These are phyloP conservation scores for Corynespora cassiicola DNA, from an alignment of 2,329 filamentous ascomycete species.

Conservation along the genomic window DNA sequence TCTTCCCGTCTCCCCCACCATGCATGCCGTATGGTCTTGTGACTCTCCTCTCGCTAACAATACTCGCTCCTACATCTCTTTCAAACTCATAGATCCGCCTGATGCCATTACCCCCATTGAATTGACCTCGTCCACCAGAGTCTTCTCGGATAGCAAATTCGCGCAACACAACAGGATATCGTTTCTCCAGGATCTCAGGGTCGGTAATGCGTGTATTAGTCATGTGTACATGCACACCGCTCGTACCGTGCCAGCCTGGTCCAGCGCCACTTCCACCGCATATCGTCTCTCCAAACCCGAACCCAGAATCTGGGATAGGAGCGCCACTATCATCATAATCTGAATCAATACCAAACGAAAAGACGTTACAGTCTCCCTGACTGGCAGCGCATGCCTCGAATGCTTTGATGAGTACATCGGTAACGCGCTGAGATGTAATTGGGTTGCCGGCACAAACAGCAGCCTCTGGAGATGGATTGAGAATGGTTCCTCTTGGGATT, in stretches of 20 bases:
- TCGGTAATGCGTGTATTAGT: conserved; percentile 49
- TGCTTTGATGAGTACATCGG: conserved; percentile 38
- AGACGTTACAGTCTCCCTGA: conserved; percentile 38
- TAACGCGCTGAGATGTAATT: conserved; percentile 39
- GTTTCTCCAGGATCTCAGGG: conserved; percentile 41
- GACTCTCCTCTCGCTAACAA: conserved; percentile 40
- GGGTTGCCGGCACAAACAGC: conserved; percentile 39
- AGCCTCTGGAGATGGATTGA: conserved; percentile 32
- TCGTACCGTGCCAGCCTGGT: conserved; percentile 36
- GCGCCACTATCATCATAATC: conserved; percentile 21
- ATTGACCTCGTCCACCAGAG: conserved; percentile 34
- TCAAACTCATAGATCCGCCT: conserved; percentile 38
- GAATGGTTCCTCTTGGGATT: conserved; percentile 32
- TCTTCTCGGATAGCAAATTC: conserved; percentile 38
- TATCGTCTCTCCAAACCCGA: conserved; percentile 45
- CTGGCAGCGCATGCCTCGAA: conserved; percentile 37
- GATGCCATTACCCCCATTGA: conserved; percentile 39
- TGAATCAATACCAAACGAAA: conserved; percentile 36
- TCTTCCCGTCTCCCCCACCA: conserved; percentile 37
- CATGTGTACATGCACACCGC: conserved; percentile 43
- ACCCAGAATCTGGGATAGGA: conserved; percentile 26
- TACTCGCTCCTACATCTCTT: conserved; percentile 29
- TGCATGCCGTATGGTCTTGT: conserved; percentile 40
- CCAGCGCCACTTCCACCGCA: conserved; percentile 44
- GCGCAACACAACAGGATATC: conserved; percentile 42